phyloP scores from a whole-genome alignment of 768 basidiomycete species.

The button mushroom (Agaricus bisporus) region DNA sequence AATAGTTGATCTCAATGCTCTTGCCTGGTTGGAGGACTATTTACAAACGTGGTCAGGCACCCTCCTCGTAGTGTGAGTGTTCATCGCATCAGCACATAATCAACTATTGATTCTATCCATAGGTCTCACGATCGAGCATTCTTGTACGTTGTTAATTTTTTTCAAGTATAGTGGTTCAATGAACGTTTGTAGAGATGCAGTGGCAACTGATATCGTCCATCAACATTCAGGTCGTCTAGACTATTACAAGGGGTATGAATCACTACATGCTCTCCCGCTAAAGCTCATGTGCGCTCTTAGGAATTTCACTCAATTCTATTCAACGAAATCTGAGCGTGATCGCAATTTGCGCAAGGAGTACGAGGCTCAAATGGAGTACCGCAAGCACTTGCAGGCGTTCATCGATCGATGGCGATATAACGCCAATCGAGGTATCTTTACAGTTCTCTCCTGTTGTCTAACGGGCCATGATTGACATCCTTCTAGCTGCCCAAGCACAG shows the following conservation, averaged over 20 bases:
- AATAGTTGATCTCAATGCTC: conserved; percentile 85
- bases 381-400: conserved; percentile 94
- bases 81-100: background rate
- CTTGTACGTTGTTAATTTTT: conserved; percentile 43
- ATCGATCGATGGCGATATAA: conserved; percentile 99
- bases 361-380: conserved; percentile 92
- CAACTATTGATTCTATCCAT: conserved; percentile 11
- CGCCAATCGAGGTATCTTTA: conserved; percentile 72
- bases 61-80: conserved; percentile 79
- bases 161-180: background rate
- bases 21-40: conserved; percentile 98
- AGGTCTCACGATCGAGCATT: conserved; percentile 98
- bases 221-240: conserved; percentile 90
- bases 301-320: conserved; percentile 98
- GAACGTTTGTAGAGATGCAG: conserved; percentile 60
- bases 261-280: background rate
- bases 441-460: background rate
- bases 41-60: conserved; percentile 93
- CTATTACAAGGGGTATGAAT: conserved; percentile 90
- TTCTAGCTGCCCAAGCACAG: conserved; percentile 77
- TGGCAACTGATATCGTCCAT: conserved; percentile 98
- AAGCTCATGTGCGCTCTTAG: conserved; percentile 27
- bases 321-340: conserved; percentile 94
- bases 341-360: conserved; percentile 91
- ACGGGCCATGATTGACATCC: background rate